Base-by-base conservation (phyloP, 176 grass and related monocot species). In the Carex myosuroides region DNA sequence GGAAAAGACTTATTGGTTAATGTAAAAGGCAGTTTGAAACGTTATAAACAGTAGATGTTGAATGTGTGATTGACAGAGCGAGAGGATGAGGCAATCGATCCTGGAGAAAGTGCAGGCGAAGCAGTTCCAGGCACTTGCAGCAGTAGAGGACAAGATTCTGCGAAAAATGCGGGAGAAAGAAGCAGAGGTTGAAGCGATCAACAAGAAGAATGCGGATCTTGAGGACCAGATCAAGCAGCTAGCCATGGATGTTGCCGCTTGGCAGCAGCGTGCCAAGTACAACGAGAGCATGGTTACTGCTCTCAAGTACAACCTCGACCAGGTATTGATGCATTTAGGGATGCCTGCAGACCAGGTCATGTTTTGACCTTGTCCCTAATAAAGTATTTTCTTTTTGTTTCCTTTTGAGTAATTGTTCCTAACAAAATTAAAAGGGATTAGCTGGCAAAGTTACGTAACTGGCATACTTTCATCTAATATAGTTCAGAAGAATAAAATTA, bases 261-360 rank as follows among this genome's bases (percentile, higher is more conserved):
- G 96, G 96, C 96, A 99, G 88, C 93, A 94, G 61, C 87, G 96
- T n/a, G 96, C 91, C 46, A 99, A 94, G 91, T 94, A 99, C 83
- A 95, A 99, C 11, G 96, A 99, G 79, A 99, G 88, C 87, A 92
- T 99, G 93, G 94, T 99, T 54, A 93, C 76, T 64, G 90, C 93
- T 85, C 93, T 99, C 65, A 99, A 99, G 83, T 95, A 92, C 85
- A 99, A 93, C 76, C 59, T 99, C 35, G 95, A 95, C 21, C 93
- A 98, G 85, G 91, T 98, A 70, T 54, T 33, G 73, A 57, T 78
- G 52, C 13, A 56, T 33, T 78, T 57, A 57, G 26, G 16, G 22
- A 57, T 57, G 26, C 21, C 22, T 35, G 13, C 52, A 53, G 72
- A 55, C 55, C 50, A 77, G 22, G 20, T 13, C 22, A 32, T 12